Conservation (phyloP, 2,329 filamentous ascomycete species). For the Diaporthe australafricana region DNA sequence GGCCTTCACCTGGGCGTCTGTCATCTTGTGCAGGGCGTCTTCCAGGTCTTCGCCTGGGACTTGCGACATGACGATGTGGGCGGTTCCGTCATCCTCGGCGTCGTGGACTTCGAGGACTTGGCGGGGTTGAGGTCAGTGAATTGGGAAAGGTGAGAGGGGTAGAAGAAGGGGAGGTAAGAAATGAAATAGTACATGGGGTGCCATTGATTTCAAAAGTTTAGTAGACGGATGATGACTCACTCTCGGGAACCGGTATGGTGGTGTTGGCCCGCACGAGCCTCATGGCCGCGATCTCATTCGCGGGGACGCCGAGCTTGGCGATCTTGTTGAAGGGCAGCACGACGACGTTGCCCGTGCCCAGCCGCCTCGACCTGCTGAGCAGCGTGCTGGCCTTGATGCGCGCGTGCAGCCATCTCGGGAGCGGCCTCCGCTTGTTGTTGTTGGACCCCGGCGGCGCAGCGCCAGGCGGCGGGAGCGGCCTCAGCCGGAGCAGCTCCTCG, state of each 20-base stretch:
- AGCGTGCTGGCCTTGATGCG: neutral
- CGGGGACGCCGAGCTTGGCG: slow-evolving; percentile 7
- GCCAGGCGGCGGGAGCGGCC: too few species aligned
- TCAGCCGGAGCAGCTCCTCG: too few species aligned
- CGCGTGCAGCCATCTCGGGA: neutral
- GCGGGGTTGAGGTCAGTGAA: neutral
- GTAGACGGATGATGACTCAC: slow-evolving; percentile 10
- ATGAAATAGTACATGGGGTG: too few species aligned
- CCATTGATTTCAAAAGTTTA: too few species aligned
- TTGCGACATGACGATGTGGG: slow-evolving; percentile 23
- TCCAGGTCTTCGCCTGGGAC: neutral
- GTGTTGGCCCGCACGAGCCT: slow-evolving; percentile 47
- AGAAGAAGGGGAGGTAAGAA: neutral
- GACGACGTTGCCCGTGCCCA: neutral
- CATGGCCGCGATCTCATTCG: slow-evolving; percentile 48
- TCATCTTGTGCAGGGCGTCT: neutral
- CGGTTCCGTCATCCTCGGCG: neutral
- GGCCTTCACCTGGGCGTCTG: neutral
- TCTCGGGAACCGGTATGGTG: slow-evolving; percentile 48
- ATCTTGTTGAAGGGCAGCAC: slow-evolving; percentile 26
- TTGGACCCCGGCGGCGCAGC: too few species aligned
- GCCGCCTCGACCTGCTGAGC: neutral
- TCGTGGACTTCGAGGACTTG: slow-evolving; percentile 25
- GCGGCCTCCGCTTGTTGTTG: neutral
- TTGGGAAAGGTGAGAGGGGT: neutral